phyloP scores from a whole-genome alignment of 225 moss, liverwort and hornwort genomes.

The Straminergon stramineum region DNA sequence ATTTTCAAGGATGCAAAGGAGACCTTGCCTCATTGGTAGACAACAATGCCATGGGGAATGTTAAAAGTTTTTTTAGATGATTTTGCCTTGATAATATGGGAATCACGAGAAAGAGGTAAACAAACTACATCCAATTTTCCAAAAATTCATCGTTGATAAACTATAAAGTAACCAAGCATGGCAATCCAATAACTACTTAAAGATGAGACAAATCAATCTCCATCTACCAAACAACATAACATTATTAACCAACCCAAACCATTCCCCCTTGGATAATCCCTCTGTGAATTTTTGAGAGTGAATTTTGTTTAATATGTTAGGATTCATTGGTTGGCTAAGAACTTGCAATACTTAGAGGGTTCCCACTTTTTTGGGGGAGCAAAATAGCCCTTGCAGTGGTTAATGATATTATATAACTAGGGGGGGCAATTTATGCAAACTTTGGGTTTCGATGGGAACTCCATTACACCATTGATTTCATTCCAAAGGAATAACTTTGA shows the following conservation, averaged over 20 bases:
- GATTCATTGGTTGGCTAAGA: rapidly evolving
- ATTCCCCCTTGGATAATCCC: background rate
- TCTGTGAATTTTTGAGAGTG: rapidly evolving
- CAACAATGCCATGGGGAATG: background rate
- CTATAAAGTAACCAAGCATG: background rate
- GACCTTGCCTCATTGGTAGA: rapidly evolving
- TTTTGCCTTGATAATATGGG: rapidly evolving
- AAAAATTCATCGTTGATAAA: background rate
- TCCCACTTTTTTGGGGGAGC: no score
- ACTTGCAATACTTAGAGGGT: no score
- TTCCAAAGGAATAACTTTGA: background rate
- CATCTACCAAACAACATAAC: background rate
- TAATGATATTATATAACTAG: no score
- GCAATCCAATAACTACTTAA: background rate
- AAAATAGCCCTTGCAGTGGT: no score
- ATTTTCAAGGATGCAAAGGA: background rate
- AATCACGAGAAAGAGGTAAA: background rate
- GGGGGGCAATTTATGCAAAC: background rate
- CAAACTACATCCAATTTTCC: no score
- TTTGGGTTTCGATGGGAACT: background rate
- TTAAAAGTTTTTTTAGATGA: background rate
- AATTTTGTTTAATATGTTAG: background rate
- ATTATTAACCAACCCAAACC: background rate
- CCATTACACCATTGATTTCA: background rate
- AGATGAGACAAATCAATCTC: background rate